phyloP scores from a whole-genome alignment of 495 filamentous ascomycete genomes.

The Penicillium coprophilum region DNA sequence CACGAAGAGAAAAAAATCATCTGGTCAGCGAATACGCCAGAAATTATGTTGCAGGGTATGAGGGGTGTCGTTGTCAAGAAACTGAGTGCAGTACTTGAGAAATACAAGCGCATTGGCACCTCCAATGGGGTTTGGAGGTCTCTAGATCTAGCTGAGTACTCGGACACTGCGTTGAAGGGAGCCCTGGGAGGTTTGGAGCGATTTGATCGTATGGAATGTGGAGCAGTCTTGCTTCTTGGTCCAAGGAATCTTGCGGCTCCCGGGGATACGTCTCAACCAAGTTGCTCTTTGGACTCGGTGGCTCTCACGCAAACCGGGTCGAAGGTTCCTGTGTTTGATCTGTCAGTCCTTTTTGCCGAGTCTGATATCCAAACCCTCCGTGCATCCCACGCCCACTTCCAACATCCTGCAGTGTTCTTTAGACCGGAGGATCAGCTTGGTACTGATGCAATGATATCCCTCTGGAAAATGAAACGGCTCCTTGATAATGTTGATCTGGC shows the following conservation, averaged over 20 bases:
- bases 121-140: conserved; percentile 36
- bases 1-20: conserved; percentile 34
- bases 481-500: conserved; percentile 20
- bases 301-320: conserved; percentile 30
- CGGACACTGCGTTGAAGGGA: conserved; percentile 29
- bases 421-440: conserved; percentile 39
- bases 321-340: conserved; percentile 47
- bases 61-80: conserved; percentile 45
- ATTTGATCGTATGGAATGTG: conserved; percentile 31
- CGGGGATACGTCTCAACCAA: background rate
- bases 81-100: conserved; percentile 30
- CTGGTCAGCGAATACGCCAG: conserved; percentile 72
- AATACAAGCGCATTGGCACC: conserved; percentile 22
- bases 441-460: conserved; percentile 49
- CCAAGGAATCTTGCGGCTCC: conserved; percentile 7
- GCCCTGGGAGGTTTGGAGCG: conserved; percentile 26
- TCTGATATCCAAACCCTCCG: conserved; percentile 34
- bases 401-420: conserved; percentile 35
- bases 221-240: conserved; percentile 34
- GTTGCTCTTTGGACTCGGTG: conserved; percentile 22
- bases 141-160: conserved; percentile 28
- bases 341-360: conserved; percentile 38
- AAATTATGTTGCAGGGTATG: conserved; percentile 55
- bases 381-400: conserved; percentile 24
- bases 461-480: conserved; percentile 72